Conservation (phyloP, 1,139 yeast genomes). For the Starmera stellimalicola region DNA sequence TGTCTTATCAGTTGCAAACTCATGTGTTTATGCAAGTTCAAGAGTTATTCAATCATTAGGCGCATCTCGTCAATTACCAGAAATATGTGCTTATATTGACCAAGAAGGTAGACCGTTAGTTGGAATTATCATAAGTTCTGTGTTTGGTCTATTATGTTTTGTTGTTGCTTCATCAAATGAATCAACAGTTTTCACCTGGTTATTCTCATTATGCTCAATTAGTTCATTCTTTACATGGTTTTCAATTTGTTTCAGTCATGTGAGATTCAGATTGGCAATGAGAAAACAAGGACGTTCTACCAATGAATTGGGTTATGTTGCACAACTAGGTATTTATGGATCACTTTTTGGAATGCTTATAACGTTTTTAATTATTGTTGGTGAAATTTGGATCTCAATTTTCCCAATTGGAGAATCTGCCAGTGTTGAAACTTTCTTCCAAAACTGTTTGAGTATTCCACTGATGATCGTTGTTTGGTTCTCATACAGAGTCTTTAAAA, state of each 20-base stretch:
- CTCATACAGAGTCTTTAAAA: constrained; percentile 29
- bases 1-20: constrained; percentile 55
- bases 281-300: constrained; percentile 44
- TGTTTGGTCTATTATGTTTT: constrained; percentile 55
- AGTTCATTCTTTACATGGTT: constrained; percentile 67
- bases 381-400: constrained; percentile 61
- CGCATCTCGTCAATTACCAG: constrained; percentile 52
- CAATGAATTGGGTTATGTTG: constrained; percentile 41
- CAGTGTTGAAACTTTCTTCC: constrained; percentile 38
- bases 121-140: constrained; percentile 38
- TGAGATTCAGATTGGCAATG: constrained; percentile 58
- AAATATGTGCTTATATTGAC: constrained; percentile 46
- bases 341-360: constrained; percentile 40
- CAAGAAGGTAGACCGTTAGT: constrained; percentile 48
- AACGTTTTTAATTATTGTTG: constrained; percentile 41
- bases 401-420: constrained; percentile 52
- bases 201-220: constrained; percentile 56
- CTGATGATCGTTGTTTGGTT: constrained; percentile 35
- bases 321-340: constrained; percentile 47
- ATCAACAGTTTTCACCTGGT: constrained; percentile 56
- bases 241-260: constrained; percentile 50
- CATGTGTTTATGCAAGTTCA: constrained; percentile 52
- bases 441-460: constrained; percentile 37
- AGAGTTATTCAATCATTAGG: constrained; percentile 55
- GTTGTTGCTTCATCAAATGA: constrained; percentile 49